A percentile compares a stretch with the other conserved stretches of the same genome.
These are phyloP conservation scores for Fistulinella prunicolor DNA, from an alignment of 768 basidiomycete genomes.

Conservation along the genomic window DNA sequence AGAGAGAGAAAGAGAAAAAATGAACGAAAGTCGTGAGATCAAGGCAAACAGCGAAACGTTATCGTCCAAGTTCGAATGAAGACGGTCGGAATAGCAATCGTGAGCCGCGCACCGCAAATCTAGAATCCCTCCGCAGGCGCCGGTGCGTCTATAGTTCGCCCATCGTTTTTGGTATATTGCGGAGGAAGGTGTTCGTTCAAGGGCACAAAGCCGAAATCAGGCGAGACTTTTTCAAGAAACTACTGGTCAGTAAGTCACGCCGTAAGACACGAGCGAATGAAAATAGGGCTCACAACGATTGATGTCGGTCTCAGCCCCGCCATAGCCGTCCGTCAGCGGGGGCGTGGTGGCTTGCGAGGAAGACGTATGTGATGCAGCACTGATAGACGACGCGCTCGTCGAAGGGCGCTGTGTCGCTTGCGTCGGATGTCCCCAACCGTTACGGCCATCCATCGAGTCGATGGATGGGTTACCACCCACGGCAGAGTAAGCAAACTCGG, in stretches of 20 bases:
- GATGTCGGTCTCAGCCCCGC: conserved; percentile 66
- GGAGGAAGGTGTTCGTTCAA: conserved; percentile 75
- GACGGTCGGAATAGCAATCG: conserved; percentile 28
- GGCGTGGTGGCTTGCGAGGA: conserved; percentile 82
- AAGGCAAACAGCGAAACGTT: conserved; percentile 25
- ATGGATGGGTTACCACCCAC: conserved; percentile 43
- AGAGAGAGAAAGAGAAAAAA: conserved; percentile 15
- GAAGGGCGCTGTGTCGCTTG: conserved; percentile 58
- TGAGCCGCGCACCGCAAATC: conserved; percentile 28
- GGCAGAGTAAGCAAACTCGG: conserved; percentile 81
- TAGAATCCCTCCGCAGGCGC: conserved; percentile 26
- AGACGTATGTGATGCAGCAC: conserved; percentile 71
- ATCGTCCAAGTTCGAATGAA: conserved; percentile 34
- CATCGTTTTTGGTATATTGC: conserved; percentile 55
- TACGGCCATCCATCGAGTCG: conserved; percentile 37
- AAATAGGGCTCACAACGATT: conserved; percentile 70
- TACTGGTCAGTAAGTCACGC: conserved; percentile 47
- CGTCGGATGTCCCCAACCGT: conserved; percentile 41
- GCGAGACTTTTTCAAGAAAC: conserved; percentile 58
- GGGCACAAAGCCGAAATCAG: conserved; percentile 80
- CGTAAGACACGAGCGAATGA: conserved; percentile 28
- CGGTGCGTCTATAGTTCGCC: conserved; percentile 45
- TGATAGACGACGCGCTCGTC: conserved; percentile 68
- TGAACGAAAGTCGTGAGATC: conserved; percentile 35
- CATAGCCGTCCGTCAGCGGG: conserved; percentile 63